Percentiles rank a stretch among this genome's conserved stretches.
Evolutionary conservation across 257 asterid genomes (phyloP).

Genomic region (Leonotis leonurus): DNA sequence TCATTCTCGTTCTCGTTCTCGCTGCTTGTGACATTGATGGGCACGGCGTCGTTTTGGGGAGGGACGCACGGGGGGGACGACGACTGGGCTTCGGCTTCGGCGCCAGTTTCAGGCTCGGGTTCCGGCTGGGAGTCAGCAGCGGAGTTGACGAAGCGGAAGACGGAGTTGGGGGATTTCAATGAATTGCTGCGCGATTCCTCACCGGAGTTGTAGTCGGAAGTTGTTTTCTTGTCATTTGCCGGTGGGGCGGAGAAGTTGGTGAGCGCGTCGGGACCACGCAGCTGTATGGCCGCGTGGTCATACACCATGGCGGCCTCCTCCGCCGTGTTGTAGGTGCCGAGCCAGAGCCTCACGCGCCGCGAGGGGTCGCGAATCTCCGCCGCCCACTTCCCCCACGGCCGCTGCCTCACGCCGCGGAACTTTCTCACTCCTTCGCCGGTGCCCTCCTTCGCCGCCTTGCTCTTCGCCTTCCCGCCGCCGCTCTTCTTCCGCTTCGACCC

Average conservation of each 20-base stretch:
- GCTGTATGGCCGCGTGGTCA: conserved; percentile 92
- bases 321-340: conserved; percentile 89
- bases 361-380: conserved; percentile 93
- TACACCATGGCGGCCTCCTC: conserved; percentile 99
- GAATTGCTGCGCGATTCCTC: conserved; percentile 51
- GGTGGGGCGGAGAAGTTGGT: conserved; percentile 59
- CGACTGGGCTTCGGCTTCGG: conserved; percentile 29
- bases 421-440: conserved; percentile 31
- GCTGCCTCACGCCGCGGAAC: conserved; percentile 84
- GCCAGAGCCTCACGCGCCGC: conserved; percentile 80
- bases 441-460: conserved; percentile 7
- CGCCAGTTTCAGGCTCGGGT: conserved; percentile 25
- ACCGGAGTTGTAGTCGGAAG: conserved; percentile 62
- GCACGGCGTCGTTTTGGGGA: conserved; percentile 22
- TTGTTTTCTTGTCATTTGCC: conserved; percentile 13
- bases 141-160: conserved; percentile 44
- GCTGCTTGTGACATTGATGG: background rate
- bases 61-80: conserved; percentile 23
- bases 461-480: conserved; percentile 16
- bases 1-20: conserved; percentile 21
- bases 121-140: conserved; percentile 37
- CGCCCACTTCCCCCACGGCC: conserved; percentile 99
- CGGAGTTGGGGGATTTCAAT: conserved; percentile 76
- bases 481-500: conserved; percentile 34
- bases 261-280: conserved; percentile 94